Base-by-base conservation (phyloP, 2,329 filamentous ascomycete genomes). In the Botrytis fragariae region DNA sequence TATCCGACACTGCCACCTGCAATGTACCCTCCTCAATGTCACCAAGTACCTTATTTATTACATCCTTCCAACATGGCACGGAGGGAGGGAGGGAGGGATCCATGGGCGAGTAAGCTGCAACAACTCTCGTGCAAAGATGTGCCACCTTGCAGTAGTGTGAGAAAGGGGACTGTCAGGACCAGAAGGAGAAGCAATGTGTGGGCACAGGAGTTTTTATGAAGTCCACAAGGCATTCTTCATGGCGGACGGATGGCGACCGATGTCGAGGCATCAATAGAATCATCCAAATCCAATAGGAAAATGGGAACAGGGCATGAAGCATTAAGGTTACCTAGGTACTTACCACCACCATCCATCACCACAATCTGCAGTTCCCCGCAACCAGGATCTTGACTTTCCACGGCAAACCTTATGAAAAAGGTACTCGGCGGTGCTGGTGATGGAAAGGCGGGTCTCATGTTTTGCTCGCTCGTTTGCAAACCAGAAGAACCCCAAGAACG, bases 181-280 rank as follows among this genome's bases (percentile, higher is more conserved):
- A 39, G 59, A 61, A 39, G 32, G 35, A 60, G 59, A 20, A 22
- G 16, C 32, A 20, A 22, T 61, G 18, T 35, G 22, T 29, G 57
- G 32, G 9, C 22, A 61, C 14, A n/a, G 22, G 18, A 25, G 8
- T 8, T 61, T 25, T 5, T 4, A 10, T 67, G 32, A 8, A 14
- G 22, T 3, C 22, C 20, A 70, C 59, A 44, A 71, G 71, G 71
- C 63, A 72, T 72, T 29, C 71, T 72, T 69, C 51, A 72, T 51
- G 62, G 71, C 62, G 51, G 71, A 67, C 22, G 48, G 39, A n/a
- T 25, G 22, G 63, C 20, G 42, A 37, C 62, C 42, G 29, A 35
- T 48, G 10, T 45, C 4, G 44, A 48, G 44, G 12, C 29, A 29
- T 67, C 32, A 1, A 54, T 10, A 5, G 14, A 22, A 12, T 32